These are phyloP conservation scores for Flammula alnicola DNA, from an alignment of 1,284 basidiomycete genomes.

Conservation along the genomic window DNA sequence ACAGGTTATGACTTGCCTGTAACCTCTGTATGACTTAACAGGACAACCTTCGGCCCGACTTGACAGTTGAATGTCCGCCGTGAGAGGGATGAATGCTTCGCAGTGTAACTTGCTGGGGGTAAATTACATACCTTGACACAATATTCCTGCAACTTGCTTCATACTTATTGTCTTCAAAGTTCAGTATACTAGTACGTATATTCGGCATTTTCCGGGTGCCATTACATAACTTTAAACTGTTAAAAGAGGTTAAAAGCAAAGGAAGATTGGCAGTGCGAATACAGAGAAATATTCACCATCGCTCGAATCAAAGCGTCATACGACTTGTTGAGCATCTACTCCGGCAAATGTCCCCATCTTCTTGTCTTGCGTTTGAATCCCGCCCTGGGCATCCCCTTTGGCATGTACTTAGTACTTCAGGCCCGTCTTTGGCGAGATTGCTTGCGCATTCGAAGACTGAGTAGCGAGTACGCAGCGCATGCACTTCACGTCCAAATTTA, in stretches of 20 bases:
- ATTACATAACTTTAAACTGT: neutral
- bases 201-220: neutral
- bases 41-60: no score
- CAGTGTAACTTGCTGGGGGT: no score
- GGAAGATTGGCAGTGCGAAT: neutral
- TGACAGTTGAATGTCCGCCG: no score
- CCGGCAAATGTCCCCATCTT: conserved; percentile 1
- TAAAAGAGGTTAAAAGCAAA: neutral
- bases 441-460: no score
- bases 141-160: neutral
- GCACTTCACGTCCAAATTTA: no score
- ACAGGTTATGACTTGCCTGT: no score
- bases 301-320: conserved; percentile 19
- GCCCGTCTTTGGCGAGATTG: no score
- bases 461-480: no score
- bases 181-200: no score
- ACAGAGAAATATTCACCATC: conserved; percentile 10
- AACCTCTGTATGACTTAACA: no score
- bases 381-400: conserved; percentile 40
- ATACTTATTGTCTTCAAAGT: neutral
- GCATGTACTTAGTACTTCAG: conserved; percentile 42
- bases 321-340: conserved; percentile 22
- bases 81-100: neutral
- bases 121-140: conserved; percentile 1
- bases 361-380: conserved; percentile 33